Evolutionary conservation across 2,329 filamentous ascomycete species (phyloP), one percentile per base, ranked within the genome.

Genomic region (Stagonosporopsis chrysanthemi): DNA sequence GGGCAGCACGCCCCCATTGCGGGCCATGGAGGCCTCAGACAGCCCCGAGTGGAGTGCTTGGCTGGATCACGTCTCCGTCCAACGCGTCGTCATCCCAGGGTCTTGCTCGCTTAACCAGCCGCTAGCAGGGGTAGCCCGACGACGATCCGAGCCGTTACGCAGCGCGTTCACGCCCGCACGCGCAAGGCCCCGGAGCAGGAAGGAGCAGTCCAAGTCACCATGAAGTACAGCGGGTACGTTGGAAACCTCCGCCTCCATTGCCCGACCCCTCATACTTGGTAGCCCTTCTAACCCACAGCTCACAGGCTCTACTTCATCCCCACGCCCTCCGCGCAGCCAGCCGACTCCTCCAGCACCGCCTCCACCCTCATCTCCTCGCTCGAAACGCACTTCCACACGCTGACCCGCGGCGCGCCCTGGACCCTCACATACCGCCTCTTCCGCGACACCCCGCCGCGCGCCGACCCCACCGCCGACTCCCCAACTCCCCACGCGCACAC

Each of bases 251-350:
- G 7, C 19, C 8, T 17, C 35, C 2, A 9, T 7, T 19, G 28
- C 9, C 7, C 2, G 1, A 38, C 17, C 6, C 17, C n/a, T 12
- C 14, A 17, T 6, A 2, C 12, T 19, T 7, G 19, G 5, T 3
- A 12, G 6, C 6, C 2, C n/a, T 15, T 22, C 42, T 41, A 19
- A 47, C 26, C 29, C 3, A 35, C 11, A 6, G 5, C 17, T 1
- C 22, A 12, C 35, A 75, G 74, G 43, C 58, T 77, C 28, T 77
- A 71, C 62, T 70, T 71, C 65, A 63, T 77, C 56, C 63, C 66
- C 51, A 71, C 69, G 50, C 67, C 62, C 11, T 60, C 62, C 9
- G 63, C 61, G 5, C 63, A 60, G 42, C 61, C 67, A 50, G 64
- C 71, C 26, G 63, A 65, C 17, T 64, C 72, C 22, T 58, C 68